Conservation (phyloP, 2,329 filamentous ascomycete species). For the Fusarium burgessii region DNA sequence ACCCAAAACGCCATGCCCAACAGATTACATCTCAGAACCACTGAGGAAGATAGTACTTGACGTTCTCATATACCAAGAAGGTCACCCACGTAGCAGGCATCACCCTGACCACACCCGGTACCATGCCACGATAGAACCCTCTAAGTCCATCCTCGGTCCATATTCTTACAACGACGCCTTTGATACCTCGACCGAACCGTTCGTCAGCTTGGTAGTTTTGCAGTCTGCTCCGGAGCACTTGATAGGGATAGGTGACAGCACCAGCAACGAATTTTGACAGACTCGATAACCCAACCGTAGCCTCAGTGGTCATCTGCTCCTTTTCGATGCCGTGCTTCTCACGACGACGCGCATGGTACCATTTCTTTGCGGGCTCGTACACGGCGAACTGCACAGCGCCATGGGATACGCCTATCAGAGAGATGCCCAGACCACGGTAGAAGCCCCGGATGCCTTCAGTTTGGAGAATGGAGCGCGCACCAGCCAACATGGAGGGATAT, state of each 20-base stretch:
- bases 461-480: conserved; percentile 73
- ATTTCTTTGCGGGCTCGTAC: conserved; percentile 78
- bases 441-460: conserved; percentile 83
- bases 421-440: conserved; percentile 87
- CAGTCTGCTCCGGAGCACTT: conserved; percentile 87
- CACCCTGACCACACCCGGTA: conserved; percentile 90
- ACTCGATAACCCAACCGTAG: conserved; percentile 84
- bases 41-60: conserved; percentile 75
- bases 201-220: conserved; percentile 88
- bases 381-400: conserved; percentile 96
- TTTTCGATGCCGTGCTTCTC: conserved; percentile 33
- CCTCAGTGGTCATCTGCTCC: conserved; percentile 71
- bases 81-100: conserved; percentile 96
- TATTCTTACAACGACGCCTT: conserved; percentile 78
- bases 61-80: conserved; percentile 97
- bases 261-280: conserved; percentile 88
- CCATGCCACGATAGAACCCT: conserved; percentile 92
- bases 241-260: conserved; percentile 93
- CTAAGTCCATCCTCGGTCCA: conserved; percentile 82
- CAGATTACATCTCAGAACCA: conserved; percentile 48
- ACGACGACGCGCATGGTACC: conserved; percentile 64
- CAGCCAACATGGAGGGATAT: conserved; percentile 81
- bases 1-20: conserved; percentile 4
- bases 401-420: conserved; percentile 87
- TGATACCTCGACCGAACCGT: conserved; percentile 76